Base-by-base conservation (phyloP, 345 rosid species). In the Boechera stricta region DNA sequence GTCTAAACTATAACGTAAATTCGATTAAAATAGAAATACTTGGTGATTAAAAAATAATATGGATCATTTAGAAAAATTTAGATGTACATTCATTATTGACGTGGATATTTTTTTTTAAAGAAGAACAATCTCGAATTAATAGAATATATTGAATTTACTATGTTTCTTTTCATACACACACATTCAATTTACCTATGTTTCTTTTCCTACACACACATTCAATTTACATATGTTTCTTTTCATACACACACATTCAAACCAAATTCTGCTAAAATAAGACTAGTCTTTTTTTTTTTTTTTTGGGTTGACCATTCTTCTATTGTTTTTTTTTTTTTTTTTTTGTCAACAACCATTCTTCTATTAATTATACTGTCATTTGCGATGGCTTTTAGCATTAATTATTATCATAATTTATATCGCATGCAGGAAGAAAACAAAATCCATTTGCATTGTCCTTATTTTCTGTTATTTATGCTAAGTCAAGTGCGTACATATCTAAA, bases 311-410 rank as follows among this genome's bases (percentile, higher is more conserved):
- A 28, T 71, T 77, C 72, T 70, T 70, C 48, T 41, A 31, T 5
- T 32, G 10, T 39, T 18, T 36, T 11, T 21, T 0, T 7, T 0
- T 24, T 6, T 6, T 6, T 62, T 2, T 5, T 38, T 24, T 63
- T 18, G 7, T 10, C 7, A 16, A n/a, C 26, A 59, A 69, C 64
- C 42, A n/a, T 70, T 62, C 57, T 62, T 62, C 56, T 33, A 33
- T n/a, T 35, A 39, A 33, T n/a, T 35, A 39, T 36, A 35, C 21
- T 33, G 31, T 54, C 76, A 64, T 47, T 56, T 38, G 47, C 62
- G 63, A 39, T 77, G 71, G 60, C 71, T 63, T 45, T 55, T 15
- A 35, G 10, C n/a, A 76, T 76, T 15, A 67, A 76, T 76, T 15
- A 67, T 39, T 38, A 15, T 33, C 61, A 56, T 47, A 36, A 2